These are phyloP conservation scores for Sequoiadendron giganteum DNA, from an alignment of 75 land plant genomes.

Conservation along the genomic window DNA sequence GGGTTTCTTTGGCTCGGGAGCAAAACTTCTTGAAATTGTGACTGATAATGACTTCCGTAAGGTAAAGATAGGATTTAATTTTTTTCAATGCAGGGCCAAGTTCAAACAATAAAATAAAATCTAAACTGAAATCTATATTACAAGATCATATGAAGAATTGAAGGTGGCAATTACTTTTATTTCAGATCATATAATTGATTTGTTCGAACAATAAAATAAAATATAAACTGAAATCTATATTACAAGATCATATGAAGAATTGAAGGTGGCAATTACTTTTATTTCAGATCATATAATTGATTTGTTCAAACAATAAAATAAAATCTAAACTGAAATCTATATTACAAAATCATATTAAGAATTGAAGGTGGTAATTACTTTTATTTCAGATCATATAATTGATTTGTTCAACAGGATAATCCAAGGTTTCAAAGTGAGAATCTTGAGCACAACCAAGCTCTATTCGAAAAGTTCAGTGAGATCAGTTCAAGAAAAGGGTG, in stretches of 20 bases:
- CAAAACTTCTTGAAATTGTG: no score
- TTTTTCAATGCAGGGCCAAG: no score
- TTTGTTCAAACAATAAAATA: no score
- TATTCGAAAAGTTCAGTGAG: slow-evolving; percentile 27
- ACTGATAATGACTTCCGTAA: neutral
- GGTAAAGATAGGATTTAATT: neutral
- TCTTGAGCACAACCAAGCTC: slow-evolving; percentile 17
- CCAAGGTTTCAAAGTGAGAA: slow-evolving; percentile 48
- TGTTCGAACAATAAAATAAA: no score
- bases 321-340: neutral
- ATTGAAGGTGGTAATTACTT: neutral
- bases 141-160: no score
- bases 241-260: no score
- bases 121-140: neutral
- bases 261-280: no score
- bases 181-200: no score
- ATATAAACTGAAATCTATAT: no score
- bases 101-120: no score
- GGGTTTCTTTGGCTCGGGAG: neutral
- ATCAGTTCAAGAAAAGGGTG: slow-evolving; percentile 50
- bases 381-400: neutral
- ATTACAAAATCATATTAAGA: no score
- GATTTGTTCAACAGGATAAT: neutral
- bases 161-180: neutral
- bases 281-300: no score